Percentiles rank a stretch among this genome's conserved stretches.
Evolutionary conservation across 2,329 filamentous ascomycete species (phyloP).

Genomic region (Coniosporium tulheliwenetii): DNA sequence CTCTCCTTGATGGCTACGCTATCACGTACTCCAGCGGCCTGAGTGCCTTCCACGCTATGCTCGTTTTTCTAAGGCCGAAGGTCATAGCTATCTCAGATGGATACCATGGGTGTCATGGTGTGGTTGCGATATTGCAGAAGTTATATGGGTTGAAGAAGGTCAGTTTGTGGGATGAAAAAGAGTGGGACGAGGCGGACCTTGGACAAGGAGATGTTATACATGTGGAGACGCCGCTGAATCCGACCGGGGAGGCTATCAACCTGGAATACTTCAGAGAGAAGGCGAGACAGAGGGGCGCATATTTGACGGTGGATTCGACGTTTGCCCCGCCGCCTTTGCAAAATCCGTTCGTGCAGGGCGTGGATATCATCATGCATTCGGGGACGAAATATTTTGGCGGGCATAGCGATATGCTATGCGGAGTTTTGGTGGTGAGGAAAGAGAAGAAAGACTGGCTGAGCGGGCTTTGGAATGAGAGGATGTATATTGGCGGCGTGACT

Average conservation of each 20-base stretch:
- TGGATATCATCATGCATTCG: conserved; percentile 79
- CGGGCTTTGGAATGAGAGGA: conserved; percentile 49
- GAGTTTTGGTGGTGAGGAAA: conserved; percentile 50
- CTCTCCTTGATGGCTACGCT: conserved; percentile 52
- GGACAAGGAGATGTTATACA: conserved; percentile 71
- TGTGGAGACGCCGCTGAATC: conserved; percentile 88
- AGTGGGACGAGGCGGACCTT: conserved; percentile 50
- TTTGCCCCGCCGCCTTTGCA: conserved; percentile 84
- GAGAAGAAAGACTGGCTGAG: conserved; percentile 38
- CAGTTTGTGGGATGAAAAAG: conserved; percentile 38
- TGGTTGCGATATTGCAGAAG: conserved; percentile 57
- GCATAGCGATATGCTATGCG: conserved; percentile 85
- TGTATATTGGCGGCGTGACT: conserved; percentile 71
- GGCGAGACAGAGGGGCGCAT: conserved; percentile 58
- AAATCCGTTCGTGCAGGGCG: conserved; percentile 69
- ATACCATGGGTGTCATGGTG: conserved; percentile 89
- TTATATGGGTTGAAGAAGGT: conserved; percentile 62
- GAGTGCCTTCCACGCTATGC: conserved; percentile 72
- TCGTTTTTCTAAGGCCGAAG: conserved; percentile 68
- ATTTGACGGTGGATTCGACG: conserved; percentile 73
- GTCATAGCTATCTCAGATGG: conserved; percentile 72
- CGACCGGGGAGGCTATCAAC: conserved; percentile 64
- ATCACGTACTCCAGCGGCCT: conserved; percentile 77
- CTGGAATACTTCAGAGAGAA: conserved; percentile 55
- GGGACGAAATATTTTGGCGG: conserved; percentile 96